A percentile compares a stretch with the other conserved stretches of the same genome.
phyloP scores from a whole-genome alignment of 176 grass and related monocot genomes.

The Hsuehochloa calcarea region DNA sequence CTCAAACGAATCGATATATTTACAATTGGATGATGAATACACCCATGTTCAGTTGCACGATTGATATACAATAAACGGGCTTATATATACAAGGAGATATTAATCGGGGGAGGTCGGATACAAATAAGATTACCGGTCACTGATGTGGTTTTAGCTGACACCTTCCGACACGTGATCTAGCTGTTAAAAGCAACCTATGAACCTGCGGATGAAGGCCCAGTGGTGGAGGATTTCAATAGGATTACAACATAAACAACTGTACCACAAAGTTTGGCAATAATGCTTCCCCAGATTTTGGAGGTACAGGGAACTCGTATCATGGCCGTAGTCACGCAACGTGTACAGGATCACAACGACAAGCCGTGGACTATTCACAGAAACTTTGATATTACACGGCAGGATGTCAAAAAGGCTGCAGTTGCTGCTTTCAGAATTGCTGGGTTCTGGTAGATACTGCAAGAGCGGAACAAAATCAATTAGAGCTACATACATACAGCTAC shows the following conservation, averaged over 20 bases:
- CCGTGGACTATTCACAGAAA: constrained; percentile 50
- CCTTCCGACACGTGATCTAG: too few relatives aligned
- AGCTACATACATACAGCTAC: background rate
- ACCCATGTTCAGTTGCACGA: background rate
- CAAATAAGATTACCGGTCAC: constrained; percentile 9
- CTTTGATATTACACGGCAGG: constrained; percentile 84
- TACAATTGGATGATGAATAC: constrained; percentile 29
- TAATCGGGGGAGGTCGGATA: background rate
- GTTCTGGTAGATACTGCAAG: constrained; percentile 92
- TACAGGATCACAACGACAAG: background rate
- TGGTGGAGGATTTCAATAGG: background rate
- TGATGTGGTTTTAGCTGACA: background rate
- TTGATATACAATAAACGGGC: constrained; percentile 9
- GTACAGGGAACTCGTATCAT: background rate
- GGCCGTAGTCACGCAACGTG: background rate
- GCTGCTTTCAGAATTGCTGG: constrained; percentile 71
- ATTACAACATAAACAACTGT: constrained; percentile 9
- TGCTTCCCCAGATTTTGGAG: background rate
- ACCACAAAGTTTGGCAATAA: constrained; percentile 5
- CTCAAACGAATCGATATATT: constrained; percentile 43
- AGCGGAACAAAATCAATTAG: background rate
- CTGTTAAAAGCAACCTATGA: constrained; percentile 12
- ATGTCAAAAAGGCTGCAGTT: constrained; percentile 73
- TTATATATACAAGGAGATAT: constrained; percentile 11
- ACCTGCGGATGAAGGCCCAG: background rate